These are phyloP conservation scores for Pichia rugopelliculosa DNA, from an alignment of 805 yeast species.

Conservation along the genomic window DNA sequence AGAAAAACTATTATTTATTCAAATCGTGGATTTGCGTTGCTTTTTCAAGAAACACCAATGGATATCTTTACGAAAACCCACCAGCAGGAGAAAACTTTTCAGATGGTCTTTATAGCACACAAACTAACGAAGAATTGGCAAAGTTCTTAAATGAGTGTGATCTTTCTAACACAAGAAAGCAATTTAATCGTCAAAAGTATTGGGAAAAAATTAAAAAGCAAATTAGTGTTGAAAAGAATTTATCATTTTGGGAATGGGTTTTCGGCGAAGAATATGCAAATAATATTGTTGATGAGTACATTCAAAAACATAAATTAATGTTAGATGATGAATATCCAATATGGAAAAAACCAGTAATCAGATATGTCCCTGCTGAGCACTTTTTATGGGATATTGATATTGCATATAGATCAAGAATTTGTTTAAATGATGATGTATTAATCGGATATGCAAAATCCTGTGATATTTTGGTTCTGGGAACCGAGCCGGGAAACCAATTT, in stretches of 20 bases:
- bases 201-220: conserved; percentile 1
- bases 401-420: neutral
- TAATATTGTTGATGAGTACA: conserved; percentile 1
- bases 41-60: neutral
- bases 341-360: conserved; percentile 5
- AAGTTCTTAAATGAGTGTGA: conserved; percentile 2
- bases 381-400: conserved; percentile 6
- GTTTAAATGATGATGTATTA: conserved; percentile 3
- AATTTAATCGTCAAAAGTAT: neutral
- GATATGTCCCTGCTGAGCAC: neutral
- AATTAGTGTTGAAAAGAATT: neutral
- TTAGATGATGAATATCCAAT: neutral
- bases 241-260: conserved; percentile 1
- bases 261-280: conserved; percentile 3
- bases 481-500: neutral
- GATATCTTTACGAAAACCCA: neutral
- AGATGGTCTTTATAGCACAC: neutral
- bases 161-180: conserved; percentile 2
- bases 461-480: conserved; percentile 6
- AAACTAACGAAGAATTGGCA: neutral
- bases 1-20: neutral
- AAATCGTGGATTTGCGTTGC: neutral
- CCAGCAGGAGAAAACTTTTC: neutral
- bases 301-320: neutral
- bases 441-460: neutral